Evolutionary conservation across 2,329 filamentous ascomycete genomes (phyloP), one percentile per base, ranked within the genome.

Genomic region (Dactylellina drechsleri): DNA sequence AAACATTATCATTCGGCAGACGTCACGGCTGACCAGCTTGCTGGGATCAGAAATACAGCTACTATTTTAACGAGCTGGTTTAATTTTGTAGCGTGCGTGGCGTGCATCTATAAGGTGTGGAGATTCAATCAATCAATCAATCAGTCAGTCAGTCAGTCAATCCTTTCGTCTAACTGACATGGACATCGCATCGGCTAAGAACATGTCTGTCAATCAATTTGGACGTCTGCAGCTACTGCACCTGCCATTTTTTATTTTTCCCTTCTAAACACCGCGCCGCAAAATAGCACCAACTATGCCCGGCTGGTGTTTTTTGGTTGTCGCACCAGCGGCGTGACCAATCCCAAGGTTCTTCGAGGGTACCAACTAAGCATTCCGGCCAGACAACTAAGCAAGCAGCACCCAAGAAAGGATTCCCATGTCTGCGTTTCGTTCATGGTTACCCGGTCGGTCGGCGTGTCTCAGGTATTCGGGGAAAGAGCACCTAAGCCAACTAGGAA

Each of bases 341-440:
- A 53, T 41, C 54, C 67, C 62, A 68, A 58, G 58, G 71, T 64
- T 64, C 61, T 36, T 58, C 56, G 61, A 66, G 57, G 70, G 62
- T 50, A 66, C 58, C 64, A 67, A 66, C 58, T 50, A 62, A 62
- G 60, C 67, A 59, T 60, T 72, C 49, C 59, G 61, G 61, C 52
- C 68, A 57, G 57, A 61, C 70, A 75, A 58, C 71, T 75, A 75
- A 75, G 71, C 71, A 75, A 62, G 64, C 64, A 64, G 57, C 43
- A 53, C 59, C 71, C 64, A 57, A 62, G 64, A 62, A 47, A 59
- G 70, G 70, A 67, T 74, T 40, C 52, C 68, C 68, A 74, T 74
- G 68, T 65, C 28, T 53, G 43, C 40, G 49, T 45, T 61, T 74
- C 62, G 61, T 45, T 60, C 62, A 66, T 64, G 68, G 61, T 36